Base-by-base conservation (phyloP, 164 flowering plant species). In the Pachysandra terminalis region DNA sequence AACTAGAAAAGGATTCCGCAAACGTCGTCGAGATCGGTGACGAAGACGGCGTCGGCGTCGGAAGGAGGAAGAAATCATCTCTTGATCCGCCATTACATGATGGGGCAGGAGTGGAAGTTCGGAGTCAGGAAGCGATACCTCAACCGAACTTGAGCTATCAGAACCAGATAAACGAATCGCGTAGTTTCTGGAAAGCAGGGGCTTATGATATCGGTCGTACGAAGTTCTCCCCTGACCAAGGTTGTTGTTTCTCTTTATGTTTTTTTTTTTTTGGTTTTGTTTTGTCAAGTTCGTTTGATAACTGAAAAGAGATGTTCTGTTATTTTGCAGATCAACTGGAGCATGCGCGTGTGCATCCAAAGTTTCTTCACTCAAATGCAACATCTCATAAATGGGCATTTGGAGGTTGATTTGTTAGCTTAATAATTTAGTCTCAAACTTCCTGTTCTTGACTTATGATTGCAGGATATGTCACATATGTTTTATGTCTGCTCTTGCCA, bases 311-410 rank as follows among this genome's bases (percentile, higher is more conserved):
- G 64, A 24, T 25, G 10, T 61, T 45, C 26, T 37, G 26, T 5
- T 0, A 10, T 22, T 54, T 5, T 71, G 9, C 69, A 90, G 98
- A 86, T 68, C 76, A 75, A 54, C 66, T 91, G 74, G 96, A 94
- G 69, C 91, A 86, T 80, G 94, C 96, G 0, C 84, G 95, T 13
- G 90, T 93, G 19, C 98, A 93, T 64, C 96, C 96, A 0, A 89
- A 89, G 84, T 93, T 93, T 77, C 86, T 93, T 17, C 98, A 90
- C 78, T 90, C 98, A 3, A 93, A 93, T 77, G 98, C 96, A 1
- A 93, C 98, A 28, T 93, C 98, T 9, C 98, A 93, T 70, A 90
- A 89, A 72, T 90, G 98, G 96, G 95, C 95, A 9, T 90, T 93
- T 77, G 98, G 98, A 79, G 98, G 98, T 90, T n/a, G 54, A 59